Evolutionary conservation across 805 yeast species (phyloP), one percentile per base, ranked within the genome.

Genomic region (Hanseniaspora singularis): DNA sequence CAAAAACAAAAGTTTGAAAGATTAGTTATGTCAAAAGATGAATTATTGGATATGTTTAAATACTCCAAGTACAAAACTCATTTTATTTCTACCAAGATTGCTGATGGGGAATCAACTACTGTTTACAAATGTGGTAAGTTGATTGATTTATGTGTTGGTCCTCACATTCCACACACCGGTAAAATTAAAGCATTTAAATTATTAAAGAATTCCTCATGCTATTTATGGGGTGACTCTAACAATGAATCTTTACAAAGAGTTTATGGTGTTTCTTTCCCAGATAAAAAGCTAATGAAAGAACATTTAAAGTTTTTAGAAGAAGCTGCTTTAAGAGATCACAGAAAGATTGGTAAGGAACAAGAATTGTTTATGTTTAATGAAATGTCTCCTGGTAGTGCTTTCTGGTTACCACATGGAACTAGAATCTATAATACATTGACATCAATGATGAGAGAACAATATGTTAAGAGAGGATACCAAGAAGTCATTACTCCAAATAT

Each of bases 341-440:
- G 99, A 68, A 88, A 80, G 67, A 81, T 92, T 55, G 99, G 99
- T 64, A 81, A 70, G 59, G 97, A 92, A 59, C 98, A 92, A 69
- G 97, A 92, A 62, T 74, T 92, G 60, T 92, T 88, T 69, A 77
- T 81, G 67, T 92, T 92, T 76, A 78, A 92, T 66, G 98, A 92
- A 67, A 69, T 89, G 81, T 84, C 96, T 16, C 99, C 99, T 47
- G 99, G 99, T 54, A 79, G 94, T 33, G 88, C 95, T 51, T 92
- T 92, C 77, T 92, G 97, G 97, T 74, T 92, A 58, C 99, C 99
- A 43, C 98, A 89, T 61, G 99, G 99, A 67, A 79, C 99, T 40
- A 82, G 97, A 70, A 92, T 92, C 62, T 92, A 92, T 74, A 85
- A 85, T 67, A 76, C 85, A 50, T 72, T 92, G 64, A 77, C 79